Evolutionary conservation across 176 grass and related monocot species (phyloP).

Genomic region (Themeda triandra): DNA sequence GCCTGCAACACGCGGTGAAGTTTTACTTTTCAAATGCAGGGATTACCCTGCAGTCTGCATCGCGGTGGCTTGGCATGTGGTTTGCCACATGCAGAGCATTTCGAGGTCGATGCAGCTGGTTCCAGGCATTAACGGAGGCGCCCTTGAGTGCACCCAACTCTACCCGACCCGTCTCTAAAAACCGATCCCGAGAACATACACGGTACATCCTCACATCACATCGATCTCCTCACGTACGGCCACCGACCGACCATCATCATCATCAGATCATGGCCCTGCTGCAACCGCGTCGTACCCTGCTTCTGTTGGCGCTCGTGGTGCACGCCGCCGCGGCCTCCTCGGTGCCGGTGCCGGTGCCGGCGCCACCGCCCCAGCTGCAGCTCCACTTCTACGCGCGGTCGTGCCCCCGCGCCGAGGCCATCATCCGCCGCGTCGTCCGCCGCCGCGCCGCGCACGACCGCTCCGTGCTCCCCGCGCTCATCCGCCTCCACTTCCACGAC

Average conservation of each 20-base stretch:
- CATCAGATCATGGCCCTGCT: not conserved
- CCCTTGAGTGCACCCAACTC: conserved; percentile 26
- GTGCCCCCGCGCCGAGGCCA: conserved; percentile 15
- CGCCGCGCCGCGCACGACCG: conserved; percentile 4
- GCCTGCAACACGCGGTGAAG: too few relatives aligned
- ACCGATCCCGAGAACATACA: not conserved
- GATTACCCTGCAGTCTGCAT: not conserved
- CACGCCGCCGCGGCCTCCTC: not conserved
- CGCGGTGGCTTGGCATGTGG: not conserved
- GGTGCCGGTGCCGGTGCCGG: too few relatives aligned
- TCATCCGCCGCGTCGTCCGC: conserved; percentile 6
- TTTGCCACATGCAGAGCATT: not conserved
- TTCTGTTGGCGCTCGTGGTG: not conserved
- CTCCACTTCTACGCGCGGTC: conserved; percentile 3
- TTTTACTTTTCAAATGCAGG: not conserved
- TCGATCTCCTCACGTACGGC: not conserved
- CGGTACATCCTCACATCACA: not conserved
- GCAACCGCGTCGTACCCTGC: not conserved
- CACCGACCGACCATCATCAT: not conserved
- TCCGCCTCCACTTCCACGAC: conserved; percentile 76
- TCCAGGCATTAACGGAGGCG: not conserved
- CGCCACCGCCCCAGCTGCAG: not conserved
- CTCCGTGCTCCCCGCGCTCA: conserved; percentile 37
- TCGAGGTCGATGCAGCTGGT: not conserved
- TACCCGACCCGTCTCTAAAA: conserved; percentile 13